Evolutionary conservation across 2,329 filamentous ascomycete genomes (phyloP).

Genomic region (Claviceps africana): DNA sequence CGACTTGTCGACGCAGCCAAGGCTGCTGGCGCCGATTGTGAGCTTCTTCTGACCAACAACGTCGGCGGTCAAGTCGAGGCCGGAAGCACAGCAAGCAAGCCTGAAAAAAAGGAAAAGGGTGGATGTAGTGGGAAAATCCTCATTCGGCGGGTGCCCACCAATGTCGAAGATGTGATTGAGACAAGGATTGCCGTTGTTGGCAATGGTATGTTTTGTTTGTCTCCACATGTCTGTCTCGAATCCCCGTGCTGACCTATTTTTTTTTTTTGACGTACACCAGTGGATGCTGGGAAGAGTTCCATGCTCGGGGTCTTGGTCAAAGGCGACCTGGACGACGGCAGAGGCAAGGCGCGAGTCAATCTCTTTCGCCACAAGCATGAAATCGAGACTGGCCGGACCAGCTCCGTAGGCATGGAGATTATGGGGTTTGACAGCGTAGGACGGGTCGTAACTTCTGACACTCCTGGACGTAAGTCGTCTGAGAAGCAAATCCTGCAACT

Average conservation of each 20-base stretch:
- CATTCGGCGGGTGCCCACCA: constrained; percentile 58
- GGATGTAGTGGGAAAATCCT: constrained; percentile 76
- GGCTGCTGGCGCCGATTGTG: constrained; percentile 56
- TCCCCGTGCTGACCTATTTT: not conserved
- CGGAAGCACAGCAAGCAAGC: constrained; percentile 34
- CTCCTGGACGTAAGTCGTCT: constrained; percentile 57
- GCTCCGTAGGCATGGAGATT: constrained; percentile 96
- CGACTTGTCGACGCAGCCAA: constrained; percentile 53
- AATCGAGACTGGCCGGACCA: constrained; percentile 87
- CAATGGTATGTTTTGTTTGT: constrained; percentile 45
- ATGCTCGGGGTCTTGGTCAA: constrained; percentile 93
- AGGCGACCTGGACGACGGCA: constrained; percentile 84
- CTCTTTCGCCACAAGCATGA: constrained; percentile 97
- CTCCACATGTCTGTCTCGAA: no score
- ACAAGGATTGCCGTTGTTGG: constrained; percentile 93
- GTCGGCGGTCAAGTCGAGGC: constrained; percentile 68
- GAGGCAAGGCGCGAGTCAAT: constrained; percentile 86
- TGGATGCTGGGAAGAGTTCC: constrained; percentile 94
- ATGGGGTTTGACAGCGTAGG: constrained; percentile 90
- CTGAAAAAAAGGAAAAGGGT: constrained; percentile 57
- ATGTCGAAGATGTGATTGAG: constrained; percentile 80
- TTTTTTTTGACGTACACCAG: constrained; percentile 22
- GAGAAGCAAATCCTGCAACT: not conserved
- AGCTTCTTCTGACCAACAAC: constrained; percentile 78
- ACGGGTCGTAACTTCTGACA: constrained; percentile 66